Percentiles rank a stretch among this genome's conserved stretches.
Evolutionary conservation across 2,329 filamentous ascomycete genomes (phyloP).

Genomic region (Nothomitra cinnamomea): DNA sequence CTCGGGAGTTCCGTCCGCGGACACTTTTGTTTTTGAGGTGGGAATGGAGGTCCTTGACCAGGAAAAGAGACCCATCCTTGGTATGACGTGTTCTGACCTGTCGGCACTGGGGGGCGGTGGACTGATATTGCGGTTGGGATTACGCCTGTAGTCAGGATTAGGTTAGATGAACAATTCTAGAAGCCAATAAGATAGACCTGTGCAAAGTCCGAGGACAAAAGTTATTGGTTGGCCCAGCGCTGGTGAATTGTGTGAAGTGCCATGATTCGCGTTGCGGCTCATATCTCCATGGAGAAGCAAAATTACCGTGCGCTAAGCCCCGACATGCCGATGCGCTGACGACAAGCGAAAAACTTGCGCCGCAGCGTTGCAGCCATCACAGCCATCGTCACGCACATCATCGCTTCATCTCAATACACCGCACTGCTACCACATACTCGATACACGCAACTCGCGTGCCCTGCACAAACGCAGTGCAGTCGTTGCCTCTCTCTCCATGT

Average conservation of each 20-base stretch:
- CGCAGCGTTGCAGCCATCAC: background rate
- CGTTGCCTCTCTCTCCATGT: background rate
- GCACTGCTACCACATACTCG: background rate
- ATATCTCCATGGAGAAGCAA: too few relatives aligned
- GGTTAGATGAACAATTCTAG: too few relatives aligned
- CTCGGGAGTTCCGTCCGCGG: conserved; percentile 44
- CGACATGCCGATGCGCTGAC: too few relatives aligned
- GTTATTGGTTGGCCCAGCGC: too few relatives aligned
- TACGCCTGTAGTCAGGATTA: too few relatives aligned
- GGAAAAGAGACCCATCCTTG: conserved; percentile 30
- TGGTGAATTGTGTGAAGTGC: too few relatives aligned
- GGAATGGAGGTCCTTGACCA: conserved; percentile 19
- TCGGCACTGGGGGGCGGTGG: background rate
- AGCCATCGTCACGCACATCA: background rate
- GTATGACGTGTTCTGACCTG: conserved; percentile 24
- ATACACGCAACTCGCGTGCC: background rate
- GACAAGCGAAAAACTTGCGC: background rate
- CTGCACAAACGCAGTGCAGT: too few relatives aligned
- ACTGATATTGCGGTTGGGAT: too few relatives aligned
- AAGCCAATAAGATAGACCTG: too few relatives aligned
- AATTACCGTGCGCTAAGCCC: too few relatives aligned
- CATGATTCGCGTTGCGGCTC: too few relatives aligned
- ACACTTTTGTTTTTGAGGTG: conserved; percentile 24
- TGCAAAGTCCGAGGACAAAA: too few relatives aligned
- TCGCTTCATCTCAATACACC: background rate